Conservation (phyloP, 257 asterid species). For the Plectranthus barbatus region DNA sequence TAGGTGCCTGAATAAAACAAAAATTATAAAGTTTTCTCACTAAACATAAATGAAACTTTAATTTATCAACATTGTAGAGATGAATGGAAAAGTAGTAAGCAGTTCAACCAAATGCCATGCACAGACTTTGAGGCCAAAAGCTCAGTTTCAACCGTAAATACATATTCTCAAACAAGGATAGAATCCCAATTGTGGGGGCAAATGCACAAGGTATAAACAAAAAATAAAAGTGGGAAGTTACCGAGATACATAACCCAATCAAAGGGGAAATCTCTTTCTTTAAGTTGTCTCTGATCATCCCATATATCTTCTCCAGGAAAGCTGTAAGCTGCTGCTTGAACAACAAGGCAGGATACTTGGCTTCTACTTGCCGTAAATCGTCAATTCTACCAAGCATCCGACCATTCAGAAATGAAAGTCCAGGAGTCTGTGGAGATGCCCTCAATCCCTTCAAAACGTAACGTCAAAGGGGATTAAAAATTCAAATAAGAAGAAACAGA, state of each 20-base stretch:
- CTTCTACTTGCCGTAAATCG: conserved; percentile 96
- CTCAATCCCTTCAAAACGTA: conserved; percentile 61
- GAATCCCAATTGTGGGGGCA: neutral
- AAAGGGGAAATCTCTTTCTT: conserved; percentile 95
- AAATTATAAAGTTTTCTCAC: neutral
- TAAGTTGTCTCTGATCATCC: conserved; percentile 87
- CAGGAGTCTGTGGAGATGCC: conserved; percentile 91
- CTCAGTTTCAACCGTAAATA: neutral
- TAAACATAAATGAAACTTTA: neutral
- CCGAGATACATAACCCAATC: conserved; percentile 97
- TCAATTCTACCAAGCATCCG: conserved; percentile 85
- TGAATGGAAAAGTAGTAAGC: neutral
- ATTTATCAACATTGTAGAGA: neutral
- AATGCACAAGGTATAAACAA: neutral
- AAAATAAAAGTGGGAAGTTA: conserved; percentile 13
- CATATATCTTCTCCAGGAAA: conserved; percentile 97
- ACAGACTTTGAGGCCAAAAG: conserved; percentile 1
- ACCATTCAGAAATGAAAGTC: conserved; percentile 74
- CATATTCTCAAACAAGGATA: neutral
- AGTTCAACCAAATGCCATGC: conserved; percentile 3
- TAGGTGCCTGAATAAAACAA: conserved; percentile 65
- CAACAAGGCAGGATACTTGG: conserved; percentile 95
- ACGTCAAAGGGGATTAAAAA: no score
- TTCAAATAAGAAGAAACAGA: no score
- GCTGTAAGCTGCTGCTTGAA: conserved; percentile 99